Evolutionary conservation across 495 filamentous ascomycete species (phyloP).

Genomic region (Delitschia confertaspora): DNA sequence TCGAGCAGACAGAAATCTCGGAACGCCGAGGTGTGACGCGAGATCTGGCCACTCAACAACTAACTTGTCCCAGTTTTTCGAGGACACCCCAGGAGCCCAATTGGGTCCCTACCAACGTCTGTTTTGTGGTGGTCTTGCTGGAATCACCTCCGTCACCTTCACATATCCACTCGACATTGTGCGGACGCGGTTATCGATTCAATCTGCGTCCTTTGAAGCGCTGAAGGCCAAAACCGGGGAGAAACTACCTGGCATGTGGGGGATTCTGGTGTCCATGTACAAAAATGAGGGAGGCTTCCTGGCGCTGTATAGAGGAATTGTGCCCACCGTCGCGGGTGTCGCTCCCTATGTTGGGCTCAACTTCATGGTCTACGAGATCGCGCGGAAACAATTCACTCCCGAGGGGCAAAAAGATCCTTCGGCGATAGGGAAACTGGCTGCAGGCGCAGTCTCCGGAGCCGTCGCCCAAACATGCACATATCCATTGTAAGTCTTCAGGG

Average conservation of each 20-base stretch:
- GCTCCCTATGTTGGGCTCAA: conserved; percentile 95
- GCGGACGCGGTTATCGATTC: conserved; percentile 87
- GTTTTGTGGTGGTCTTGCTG: conserved; percentile 77
- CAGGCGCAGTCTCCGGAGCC: conserved; percentile 88
- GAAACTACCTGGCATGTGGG: conserved; percentile 88
- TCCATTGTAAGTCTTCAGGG: conserved; percentile 68
- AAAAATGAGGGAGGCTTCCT: conserved; percentile 75
- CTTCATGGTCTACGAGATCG: conserved; percentile 93
- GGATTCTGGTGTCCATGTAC: conserved; percentile 74
- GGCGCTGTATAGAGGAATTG: conserved; percentile 83
- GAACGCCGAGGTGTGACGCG: conserved; percentile 1
- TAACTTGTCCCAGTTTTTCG: conserved; percentile 53
- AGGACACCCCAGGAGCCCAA: conserved; percentile 57
- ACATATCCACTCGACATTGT: conserved; percentile 91
- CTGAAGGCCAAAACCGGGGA: conserved; percentile 44
- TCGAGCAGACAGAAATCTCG: background rate
- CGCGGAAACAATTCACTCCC: conserved; percentile 73
- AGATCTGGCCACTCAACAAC: background rate
- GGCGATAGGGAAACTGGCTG: conserved; percentile 69
- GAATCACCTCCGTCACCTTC: conserved; percentile 81
- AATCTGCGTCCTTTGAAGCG: conserved; percentile 85
- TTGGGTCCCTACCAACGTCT: conserved; percentile 62
- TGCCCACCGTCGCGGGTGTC: conserved; percentile 89
- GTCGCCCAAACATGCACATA: conserved; percentile 97
- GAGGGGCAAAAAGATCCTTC: conserved; percentile 81